phyloP scores from a whole-genome alignment of 1,284 basidiomycete species.

The Coniferiporia weirii region DNA sequence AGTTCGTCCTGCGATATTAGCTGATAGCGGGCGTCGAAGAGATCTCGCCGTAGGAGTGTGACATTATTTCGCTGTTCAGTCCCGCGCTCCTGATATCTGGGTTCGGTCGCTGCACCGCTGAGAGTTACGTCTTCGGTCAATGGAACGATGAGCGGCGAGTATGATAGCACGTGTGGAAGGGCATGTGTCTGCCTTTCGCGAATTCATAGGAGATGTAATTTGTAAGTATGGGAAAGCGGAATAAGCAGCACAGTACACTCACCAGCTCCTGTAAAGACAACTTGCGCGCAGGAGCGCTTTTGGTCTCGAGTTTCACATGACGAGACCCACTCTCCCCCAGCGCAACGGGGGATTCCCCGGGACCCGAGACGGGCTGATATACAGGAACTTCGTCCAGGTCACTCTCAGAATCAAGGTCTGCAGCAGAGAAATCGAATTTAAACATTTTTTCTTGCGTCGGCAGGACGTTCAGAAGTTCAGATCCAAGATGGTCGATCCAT shows the following conservation, averaged over 20 bases:
- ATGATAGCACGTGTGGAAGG: slow-evolving; percentile 20
- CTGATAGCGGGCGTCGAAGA: slow-evolving; percentile 60
- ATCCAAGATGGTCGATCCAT: too few relatives aligned
- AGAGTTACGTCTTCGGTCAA: not conserved
- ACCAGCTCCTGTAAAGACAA: slow-evolving; percentile 14
- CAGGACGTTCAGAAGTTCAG: too few relatives aligned
- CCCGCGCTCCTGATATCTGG: not conserved
- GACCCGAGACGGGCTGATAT: not conserved
- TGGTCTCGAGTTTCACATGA: not conserved
- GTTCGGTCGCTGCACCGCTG: not conserved
- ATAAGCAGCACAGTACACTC: not conserved
- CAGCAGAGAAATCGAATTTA: slow-evolving; percentile 22
- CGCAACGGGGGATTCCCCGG: not conserved
- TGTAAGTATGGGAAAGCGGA: not conserved
- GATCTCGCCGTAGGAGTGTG: slow-evolving; percentile 44
- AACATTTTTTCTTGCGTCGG: slow-evolving; percentile 18
- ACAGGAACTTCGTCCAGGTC: not conserved
- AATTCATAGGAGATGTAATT: slow-evolving; percentile 6
- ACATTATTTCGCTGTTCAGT: slow-evolving; percentile 10
- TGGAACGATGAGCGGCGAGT: slow-evolving; percentile 18
- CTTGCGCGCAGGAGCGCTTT: slow-evolving; percentile 12
- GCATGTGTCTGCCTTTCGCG: slow-evolving; percentile 17
- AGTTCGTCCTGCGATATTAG: slow-evolving; percentile 24
- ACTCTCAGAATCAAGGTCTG: slow-evolving; percentile 11
- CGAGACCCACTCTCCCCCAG: not conserved